phyloP scores from a whole-genome alignment of 1,284 basidiomycete species.

The Ceratobasidium sp. region DNA sequence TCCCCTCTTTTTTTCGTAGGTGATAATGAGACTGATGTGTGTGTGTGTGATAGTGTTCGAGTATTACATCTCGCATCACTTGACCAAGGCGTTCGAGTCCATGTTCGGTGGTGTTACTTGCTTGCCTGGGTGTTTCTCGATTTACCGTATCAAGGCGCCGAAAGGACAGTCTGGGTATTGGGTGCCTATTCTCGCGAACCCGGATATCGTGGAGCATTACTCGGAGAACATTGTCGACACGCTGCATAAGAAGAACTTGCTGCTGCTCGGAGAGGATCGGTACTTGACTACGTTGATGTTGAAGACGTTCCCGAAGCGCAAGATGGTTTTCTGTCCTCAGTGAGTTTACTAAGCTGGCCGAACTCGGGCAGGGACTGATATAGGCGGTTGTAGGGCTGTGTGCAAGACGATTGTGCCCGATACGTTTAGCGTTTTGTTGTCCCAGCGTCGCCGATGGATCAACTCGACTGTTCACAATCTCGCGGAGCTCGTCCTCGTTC shows the following conservation, averaged over 20 bases:
- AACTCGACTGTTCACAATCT: conserved; percentile 99
- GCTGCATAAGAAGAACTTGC: conserved; percentile 97
- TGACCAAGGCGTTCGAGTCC: conserved; percentile 98
- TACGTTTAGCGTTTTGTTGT: conserved; percentile 92
- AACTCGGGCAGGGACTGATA: too few relatives aligned
- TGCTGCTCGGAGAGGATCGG: conserved; percentile 97
- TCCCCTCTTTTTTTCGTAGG: background rate
- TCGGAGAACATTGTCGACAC: conserved; percentile 94
- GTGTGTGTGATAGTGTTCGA: conserved; percentile 77
- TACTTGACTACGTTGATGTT: conserved; percentile 96
- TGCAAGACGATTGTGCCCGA: conserved; percentile 98
- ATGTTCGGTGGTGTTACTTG: conserved; percentile 99
- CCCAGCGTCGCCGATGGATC: conserved; percentile 99
- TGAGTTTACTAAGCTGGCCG: too few relatives aligned
- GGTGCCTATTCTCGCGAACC: conserved; percentile 97
- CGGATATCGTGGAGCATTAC: conserved; percentile 98
- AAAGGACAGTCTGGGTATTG: conserved; percentile 92
- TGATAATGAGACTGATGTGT: too few relatives aligned
- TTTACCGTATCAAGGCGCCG: conserved; percentile 98
- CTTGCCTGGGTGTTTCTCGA: conserved; percentile 98
- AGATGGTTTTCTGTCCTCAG: conserved; percentile 99
- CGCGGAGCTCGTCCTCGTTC: conserved; percentile 98
- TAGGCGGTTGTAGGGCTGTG: conserved; percentile 52
- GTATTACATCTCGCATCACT: conserved; percentile 99
- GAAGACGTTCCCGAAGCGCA: conserved; percentile 96